phyloP scores from a whole-genome alignment of 768 basidiomycete genomes.

The Tylopilus subfusipes region DNA sequence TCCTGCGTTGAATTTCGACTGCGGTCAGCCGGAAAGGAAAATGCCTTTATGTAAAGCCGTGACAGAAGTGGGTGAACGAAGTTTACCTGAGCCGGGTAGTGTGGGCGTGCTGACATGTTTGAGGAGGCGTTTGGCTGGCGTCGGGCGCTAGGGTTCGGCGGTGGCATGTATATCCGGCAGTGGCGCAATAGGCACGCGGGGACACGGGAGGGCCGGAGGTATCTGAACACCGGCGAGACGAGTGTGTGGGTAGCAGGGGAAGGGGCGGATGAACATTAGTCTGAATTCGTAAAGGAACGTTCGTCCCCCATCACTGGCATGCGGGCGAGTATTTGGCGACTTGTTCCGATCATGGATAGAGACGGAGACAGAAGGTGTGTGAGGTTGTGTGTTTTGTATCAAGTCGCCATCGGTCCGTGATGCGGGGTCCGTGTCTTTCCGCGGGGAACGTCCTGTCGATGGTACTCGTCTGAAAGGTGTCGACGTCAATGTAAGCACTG shows the following conservation, averaged over 20 bases:
- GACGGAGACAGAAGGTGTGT: not conserved
- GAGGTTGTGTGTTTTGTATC: not conserved
- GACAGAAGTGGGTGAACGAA: not conserved
- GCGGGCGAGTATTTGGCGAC: slow-evolving; percentile 2
- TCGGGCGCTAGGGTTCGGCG: not conserved
- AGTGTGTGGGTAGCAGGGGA: not conserved
- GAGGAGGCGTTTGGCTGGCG: not conserved
- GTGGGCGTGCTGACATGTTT: slow-evolving; percentile 6
- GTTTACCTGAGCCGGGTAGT: not conserved
- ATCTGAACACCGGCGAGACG: not conserved
- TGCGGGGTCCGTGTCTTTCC: slow-evolving; percentile 13
- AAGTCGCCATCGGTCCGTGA: not conserved
- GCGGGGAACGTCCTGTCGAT: too few relatives aligned
- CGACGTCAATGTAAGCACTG: slow-evolving; percentile 1
- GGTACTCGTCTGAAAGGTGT: not conserved
- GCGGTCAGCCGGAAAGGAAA: not conserved
- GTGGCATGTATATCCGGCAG: slow-evolving; percentile 3
- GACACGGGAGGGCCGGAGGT: not conserved
- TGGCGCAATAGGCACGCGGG: not conserved
- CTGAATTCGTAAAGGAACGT: not conserved
- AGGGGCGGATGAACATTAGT: not conserved
- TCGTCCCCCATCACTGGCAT: not conserved
- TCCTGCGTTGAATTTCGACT: not conserved
- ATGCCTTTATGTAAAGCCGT: not conserved
- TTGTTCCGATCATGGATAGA: slow-evolving; percentile 7